Evolutionary conservation across 345 rosid species (phyloP), one percentile per base, ranked within the genome.

Genomic region (Lepidium africanum): DNA sequence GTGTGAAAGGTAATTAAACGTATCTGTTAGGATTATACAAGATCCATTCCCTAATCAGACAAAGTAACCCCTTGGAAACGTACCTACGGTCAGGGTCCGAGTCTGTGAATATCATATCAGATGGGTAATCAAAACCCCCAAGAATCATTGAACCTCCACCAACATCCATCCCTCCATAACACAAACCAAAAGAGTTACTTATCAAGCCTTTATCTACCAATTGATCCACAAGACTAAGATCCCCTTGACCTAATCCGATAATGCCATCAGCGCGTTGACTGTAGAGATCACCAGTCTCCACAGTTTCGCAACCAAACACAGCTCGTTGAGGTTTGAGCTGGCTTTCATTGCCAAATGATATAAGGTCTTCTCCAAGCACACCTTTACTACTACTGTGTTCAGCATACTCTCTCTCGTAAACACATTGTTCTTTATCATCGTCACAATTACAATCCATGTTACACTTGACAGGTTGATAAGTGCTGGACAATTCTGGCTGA

Each of bases 91-190:
- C 70, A 12, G 88, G 84, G 62, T 88, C 91, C 3, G 92, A 94
- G 61, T 73, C 51, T 0, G 92, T 61, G 77, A 87, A 88, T 16
- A 81, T 83, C 92, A 86, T 88, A 61, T 82, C 91, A 35, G 88
- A 52, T 5, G 95, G 97, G 21, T 87, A 77, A 43, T 83, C 65
- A 30, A 88, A 80, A 53, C 82, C 83, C 3, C 99, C 99, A 68
- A 94, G 96, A 80, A 91, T 81, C 99, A 94, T 94, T 0, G 99
- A 87, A 32, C 96, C 97, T 4, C 97, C 96, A 32, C 95, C 99
- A 49, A 88, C 52, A 73, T 80, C 86, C 96, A 94, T 94, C 51
- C 97, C 99, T 72, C 99, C 99, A 51, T 90, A 94, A 76, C 99
- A 93, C 66, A 93, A 79, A 9, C 96, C 81, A 74, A 91, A 94